Base-by-base conservation (phyloP, 176 grass and related monocot genomes). In the Aegilops longissima region DNA sequence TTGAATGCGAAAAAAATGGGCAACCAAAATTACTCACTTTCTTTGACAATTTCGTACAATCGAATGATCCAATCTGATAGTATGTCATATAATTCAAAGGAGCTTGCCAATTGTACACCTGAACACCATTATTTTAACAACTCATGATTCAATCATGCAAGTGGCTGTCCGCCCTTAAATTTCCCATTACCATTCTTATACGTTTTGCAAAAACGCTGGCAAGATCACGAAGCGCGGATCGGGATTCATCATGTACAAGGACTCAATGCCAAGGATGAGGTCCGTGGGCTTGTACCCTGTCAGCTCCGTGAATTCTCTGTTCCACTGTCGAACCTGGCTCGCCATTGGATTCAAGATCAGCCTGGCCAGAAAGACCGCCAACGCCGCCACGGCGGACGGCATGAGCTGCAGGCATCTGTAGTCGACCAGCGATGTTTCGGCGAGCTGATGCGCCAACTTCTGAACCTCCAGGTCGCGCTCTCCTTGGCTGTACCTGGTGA, bases 311-410 rank as follows among this genome's bases (percentile, higher is more conserved):
- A 85, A 35, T 13, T 85, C 34, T 20, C 0, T 68, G 61, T 67
- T 75, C 82, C 69, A 76, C 2, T 10, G 1, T 47, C 0, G 14
- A 47, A 44, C 25, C 23, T 54, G 17, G 35, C 29, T 25, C 36
- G 44, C 77, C 51, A 9, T 45, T 29, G 73, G 80, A 20, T 51
- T 38, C 64, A 49, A 13, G 27, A 36, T 21, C 33, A 85, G 24
- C 69, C 45, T 76, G 31, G 88, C 88, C 1, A 89, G 61, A 47
- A 80, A 85, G 77, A 89, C 25, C 23, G 82, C 77, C 47, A 77
- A 63, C 61, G 88, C 82, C 2, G 82, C 88, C 34, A 85, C 82
- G 11, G 35, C 20, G 1, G 88, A 85, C 61, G 88, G 88, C 20
- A 9, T 29, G 45, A 76, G 49, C 45, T 3, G 14, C 69, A 85